Evolutionary conservation across 148 eudicot species (phyloP).

Genomic region (Salicornia ramosissima): DNA sequence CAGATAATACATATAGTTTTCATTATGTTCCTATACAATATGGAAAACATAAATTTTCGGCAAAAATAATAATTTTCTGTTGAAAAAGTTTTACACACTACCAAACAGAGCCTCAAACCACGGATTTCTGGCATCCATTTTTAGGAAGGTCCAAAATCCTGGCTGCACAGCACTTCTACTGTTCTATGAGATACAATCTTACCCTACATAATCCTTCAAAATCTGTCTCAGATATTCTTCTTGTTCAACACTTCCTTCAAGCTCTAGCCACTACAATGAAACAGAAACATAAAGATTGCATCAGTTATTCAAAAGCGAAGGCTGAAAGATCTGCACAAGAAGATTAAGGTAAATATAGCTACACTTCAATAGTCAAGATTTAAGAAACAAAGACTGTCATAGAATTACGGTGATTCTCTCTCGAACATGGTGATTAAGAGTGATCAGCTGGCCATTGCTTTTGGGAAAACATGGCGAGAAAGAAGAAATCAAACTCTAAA

Average conservation of each 20-base stretch:
- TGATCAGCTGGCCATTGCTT: no score
- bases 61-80: no score
- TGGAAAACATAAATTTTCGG: not conserved
- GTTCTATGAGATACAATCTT: not conserved
- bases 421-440: no score
- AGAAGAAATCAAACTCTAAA: no score
- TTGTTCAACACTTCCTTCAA: slow-evolving; percentile 70
- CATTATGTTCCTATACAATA: not conserved
- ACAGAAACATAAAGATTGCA: slow-evolving; percentile 5
- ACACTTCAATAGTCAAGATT: not conserved
- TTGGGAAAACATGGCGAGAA: no score
- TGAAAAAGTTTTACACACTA: no score
- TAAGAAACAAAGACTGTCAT: no score
- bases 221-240: slow-evolving; percentile 61
- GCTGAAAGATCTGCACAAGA: not conserved
- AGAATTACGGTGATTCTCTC: no score
- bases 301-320: not conserved
- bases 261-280: slow-evolving; percentile 83
- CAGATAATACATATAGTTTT: not conserved
- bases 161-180: not conserved
- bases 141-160: not conserved
- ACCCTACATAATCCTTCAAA: slow-evolving; percentile 43
- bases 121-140: not conserved
- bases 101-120: no score
- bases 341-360: not conserved